Evolutionary conservation across 768 basidiomycete species (phyloP), one percentile per base, ranked within the genome.

Genomic region (Boletus edulis): DNA sequence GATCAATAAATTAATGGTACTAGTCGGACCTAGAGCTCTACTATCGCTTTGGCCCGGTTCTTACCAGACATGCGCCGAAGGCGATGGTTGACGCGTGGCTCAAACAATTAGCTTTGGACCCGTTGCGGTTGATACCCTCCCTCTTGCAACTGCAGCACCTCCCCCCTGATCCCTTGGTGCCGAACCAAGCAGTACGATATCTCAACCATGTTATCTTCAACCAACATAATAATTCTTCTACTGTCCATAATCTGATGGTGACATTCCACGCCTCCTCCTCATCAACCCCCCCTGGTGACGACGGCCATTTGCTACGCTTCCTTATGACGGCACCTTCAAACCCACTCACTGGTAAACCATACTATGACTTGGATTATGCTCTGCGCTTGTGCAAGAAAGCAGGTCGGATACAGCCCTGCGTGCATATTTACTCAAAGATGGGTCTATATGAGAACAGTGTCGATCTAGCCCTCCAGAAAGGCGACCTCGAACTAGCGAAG

Each of bases 391-490:
- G 95, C 77, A 95, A 92, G 67, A 82, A 84, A 62, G 78, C 87
- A 37, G 82, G 85, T 10, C 76, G 91, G 40, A 89, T 84, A 14
- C 91, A 92, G 62, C 85, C 95, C 9, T 98, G 95, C 69, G 94
- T 98, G 37, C 89, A 92, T 63, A 94, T 99, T 46, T 99, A 98
- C 72, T 89, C 93, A 9, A 92, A 96, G 74, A 94, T 99, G 94
- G 95, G 93, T 4, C 76, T 98, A 41, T 98, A 89, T 79, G 97
- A 98, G 75, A 93, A 91, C 61, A 92, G 91, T 56, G 96, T 99
- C 38, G 95, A 98, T 69, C 78, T 98, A 43, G 96, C 97, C 1
- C 75, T 99, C 47, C 85, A 91, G 69, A 94, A 94, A 67, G 96
- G 94, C 7, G 97, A 99, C 66, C 69, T 99, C 52, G 97, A 98